These are phyloP conservation scores for Didymella pomorum DNA, from an alignment of 2,329 filamentous ascomycete genomes.

Conservation along the genomic window DNA sequence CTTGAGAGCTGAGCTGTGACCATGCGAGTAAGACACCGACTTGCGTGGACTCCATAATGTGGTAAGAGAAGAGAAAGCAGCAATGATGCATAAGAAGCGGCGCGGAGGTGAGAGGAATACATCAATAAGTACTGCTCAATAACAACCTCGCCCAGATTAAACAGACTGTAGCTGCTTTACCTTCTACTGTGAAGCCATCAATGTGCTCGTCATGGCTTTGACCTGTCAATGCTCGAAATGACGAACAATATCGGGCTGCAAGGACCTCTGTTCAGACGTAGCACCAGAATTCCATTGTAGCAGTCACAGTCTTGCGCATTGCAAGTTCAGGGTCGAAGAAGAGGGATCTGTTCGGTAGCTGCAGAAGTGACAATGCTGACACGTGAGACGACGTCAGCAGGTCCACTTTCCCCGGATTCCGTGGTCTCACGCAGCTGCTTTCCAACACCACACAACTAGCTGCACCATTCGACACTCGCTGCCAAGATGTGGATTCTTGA, in stretches of 20 bases:
- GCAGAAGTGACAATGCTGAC: background rate
- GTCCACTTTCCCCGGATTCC: background rate
- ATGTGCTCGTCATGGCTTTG: background rate
- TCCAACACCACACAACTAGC: background rate
- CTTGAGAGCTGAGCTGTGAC: background rate
- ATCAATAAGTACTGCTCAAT: background rate
- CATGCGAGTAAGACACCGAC: background rate
- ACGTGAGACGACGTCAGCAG: slow-evolving; percentile 24
- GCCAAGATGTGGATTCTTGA: slow-evolving; percentile 85
- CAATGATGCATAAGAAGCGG: background rate
- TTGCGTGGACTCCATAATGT: background rate
- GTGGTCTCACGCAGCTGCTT: background rate
- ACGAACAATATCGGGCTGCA: background rate
- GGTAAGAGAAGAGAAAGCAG: background rate
- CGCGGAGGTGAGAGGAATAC: background rate
- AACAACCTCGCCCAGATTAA: background rate
- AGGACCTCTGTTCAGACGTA: too few relatives aligned
- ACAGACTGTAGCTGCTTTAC: background rate
- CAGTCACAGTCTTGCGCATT: background rate
- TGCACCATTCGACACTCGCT: background rate
- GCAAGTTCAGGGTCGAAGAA: background rate
- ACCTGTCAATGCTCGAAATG: background rate
- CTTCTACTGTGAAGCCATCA: background rate
- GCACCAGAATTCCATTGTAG: background rate
- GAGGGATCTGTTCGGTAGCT: background rate